Evolutionary conservation across 441 rosid species (phyloP), one percentile per base, ranked within the genome.

Genomic region (Capsella rubella): DNA sequence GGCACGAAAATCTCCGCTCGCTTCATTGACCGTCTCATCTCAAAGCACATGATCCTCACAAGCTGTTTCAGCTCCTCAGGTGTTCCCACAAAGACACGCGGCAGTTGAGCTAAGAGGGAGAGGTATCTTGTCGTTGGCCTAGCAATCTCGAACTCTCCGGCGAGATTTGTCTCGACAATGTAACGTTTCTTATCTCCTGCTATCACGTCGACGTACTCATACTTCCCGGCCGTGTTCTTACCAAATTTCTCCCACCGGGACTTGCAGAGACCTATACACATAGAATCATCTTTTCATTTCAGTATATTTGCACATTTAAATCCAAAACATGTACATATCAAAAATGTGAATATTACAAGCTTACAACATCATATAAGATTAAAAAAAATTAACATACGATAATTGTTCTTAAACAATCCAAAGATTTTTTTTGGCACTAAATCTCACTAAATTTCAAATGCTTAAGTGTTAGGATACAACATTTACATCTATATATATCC

Each of bases 171-270:
- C 76, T 89, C 97, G 28, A 90, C 78, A 5, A 94, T 83, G 47
- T 78, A 87, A 15, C 93, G 95, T 29, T 54, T 72, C 8, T 77
- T 82, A 0, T 45, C 77, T 6, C 63, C 64, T 35, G 74, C 72
- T 2, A 85, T 87, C 0, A 94, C 70, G 51, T 86, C 91, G 14
- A 90, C 87, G 55, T 89, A 82, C 6, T 74, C 79, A 60, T 89
- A 83, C 18, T 69, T 79, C 53, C 98, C 97, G 0, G 87, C 77
- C 0, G 86, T 92, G 49, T 82, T 64, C 76, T 78, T 69, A 6
- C 85, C 85, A 9, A 78, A 78, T 81, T 74, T 91, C 78, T 89
- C 95, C 98, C 97, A 90, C 51, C 80, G 79, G 0, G 96, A 85
- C 72, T 90, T 90, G 97, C 97, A 93, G 2, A 93, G 87, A 49